phyloP scores from a whole-genome alignment of 768 basidiomycete species.

The Trametes sanguinea region DNA sequence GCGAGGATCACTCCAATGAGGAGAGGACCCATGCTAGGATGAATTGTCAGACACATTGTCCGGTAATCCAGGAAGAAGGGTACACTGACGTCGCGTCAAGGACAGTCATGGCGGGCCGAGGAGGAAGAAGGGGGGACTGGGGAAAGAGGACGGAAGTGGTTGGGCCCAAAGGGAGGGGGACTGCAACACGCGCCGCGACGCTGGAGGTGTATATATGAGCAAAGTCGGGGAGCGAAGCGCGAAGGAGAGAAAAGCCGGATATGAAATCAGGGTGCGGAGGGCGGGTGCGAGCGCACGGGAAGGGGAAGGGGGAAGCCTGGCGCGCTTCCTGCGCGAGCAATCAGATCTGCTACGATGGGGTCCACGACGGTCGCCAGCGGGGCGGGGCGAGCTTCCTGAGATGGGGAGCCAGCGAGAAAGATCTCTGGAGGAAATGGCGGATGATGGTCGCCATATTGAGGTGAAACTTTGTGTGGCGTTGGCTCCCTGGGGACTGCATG shows the following conservation, averaged over 20 bases:
- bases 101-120: slow-evolving; percentile 11
- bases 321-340: background rate
- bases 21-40: slow-evolving; percentile 49
- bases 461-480: slow-evolving; percentile 5
- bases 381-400: background rate
- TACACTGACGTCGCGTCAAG: slow-evolving; percentile 19
- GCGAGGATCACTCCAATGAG: slow-evolving; percentile 52
- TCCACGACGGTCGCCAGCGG: background rate
- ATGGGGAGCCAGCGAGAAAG: background rate
- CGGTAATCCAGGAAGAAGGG: background rate
- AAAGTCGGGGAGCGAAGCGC: background rate
- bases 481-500: background rate
- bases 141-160: background rate
- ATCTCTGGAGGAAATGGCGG: background rate
- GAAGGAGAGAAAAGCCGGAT: background rate
- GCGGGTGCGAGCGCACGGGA: background rate
- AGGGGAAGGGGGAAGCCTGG: background rate
- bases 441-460: slow-evolving; percentile 18
- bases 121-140: background rate
- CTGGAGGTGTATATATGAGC: background rate
- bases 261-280: background rate
- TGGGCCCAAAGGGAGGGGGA: background rate
- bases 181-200: background rate
- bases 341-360: background rate
- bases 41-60: background rate